A percentile compares a stretch with the other conserved stretches of the same genome.
These are phyloP conservation scores for Leptographium procerum DNA, from an alignment of 2,329 filamentous ascomycete genomes.

Conservation along the genomic window DNA sequence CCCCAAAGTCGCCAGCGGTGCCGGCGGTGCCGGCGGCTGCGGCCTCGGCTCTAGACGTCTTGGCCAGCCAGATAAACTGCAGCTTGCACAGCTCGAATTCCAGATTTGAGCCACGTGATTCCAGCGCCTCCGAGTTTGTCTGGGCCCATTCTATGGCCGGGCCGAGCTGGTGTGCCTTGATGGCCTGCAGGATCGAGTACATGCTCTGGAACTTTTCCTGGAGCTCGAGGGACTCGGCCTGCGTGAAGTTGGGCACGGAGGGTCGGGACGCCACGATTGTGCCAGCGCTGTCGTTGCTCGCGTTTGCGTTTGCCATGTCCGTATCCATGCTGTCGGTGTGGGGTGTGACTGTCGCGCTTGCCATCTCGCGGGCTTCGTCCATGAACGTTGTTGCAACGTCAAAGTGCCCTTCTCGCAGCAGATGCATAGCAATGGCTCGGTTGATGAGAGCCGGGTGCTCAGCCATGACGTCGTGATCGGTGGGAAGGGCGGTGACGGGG, in stretches of 20 bases:
- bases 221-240: constrained; percentile 54
- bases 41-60: constrained; percentile 40
- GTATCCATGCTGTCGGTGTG: constrained; percentile 18
- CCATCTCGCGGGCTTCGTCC: constrained; percentile 42
- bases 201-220: constrained; percentile 75
- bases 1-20: constrained; percentile 6
- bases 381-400: constrained; percentile 77
- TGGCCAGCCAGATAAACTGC: constrained; percentile 82
- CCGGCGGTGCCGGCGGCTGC: constrained; percentile 11
- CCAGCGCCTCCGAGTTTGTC: constrained; percentile 56
- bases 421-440: constrained; percentile 89
- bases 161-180: constrained; percentile 62
- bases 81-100: constrained; percentile 90
- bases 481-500: constrained; percentile 52
- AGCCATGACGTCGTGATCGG: constrained; percentile 69
- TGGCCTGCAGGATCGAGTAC: constrained; percentile 75
- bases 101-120: constrained; percentile 76
- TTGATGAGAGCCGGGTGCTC: constrained; percentile 71
- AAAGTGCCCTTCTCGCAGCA: constrained; percentile 90
- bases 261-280: constrained; percentile 14
- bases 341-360: constrained; percentile 11
- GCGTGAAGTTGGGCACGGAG: constrained; percentile 22
- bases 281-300: constrained; percentile 20
- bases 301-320: constrained; percentile 16
- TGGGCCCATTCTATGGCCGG: constrained; percentile 85